Base-by-base conservation (phyloP, 805 yeast genomes). In the Ogataea ramenticola region DNA sequence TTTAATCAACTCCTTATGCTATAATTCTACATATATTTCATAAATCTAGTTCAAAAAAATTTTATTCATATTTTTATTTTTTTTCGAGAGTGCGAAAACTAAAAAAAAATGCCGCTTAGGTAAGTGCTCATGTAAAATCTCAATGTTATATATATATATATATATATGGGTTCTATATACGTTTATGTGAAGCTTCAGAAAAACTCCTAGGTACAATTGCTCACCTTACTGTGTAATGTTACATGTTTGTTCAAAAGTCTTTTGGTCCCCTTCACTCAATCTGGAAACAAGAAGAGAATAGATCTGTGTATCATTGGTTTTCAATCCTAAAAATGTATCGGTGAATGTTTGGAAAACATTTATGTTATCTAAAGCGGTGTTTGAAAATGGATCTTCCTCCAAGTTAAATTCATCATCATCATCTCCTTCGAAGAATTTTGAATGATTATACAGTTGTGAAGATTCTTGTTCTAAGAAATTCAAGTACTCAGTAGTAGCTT, bases 351-450 rank as follows among this genome's bases (percentile, higher is more conserved):
- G 70, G 62, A 80, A 88, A 3, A 85, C 81, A 57, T 91, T 85
- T 41, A 89, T 65, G 36, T 71, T 67, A 57, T 91, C 97, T 40
- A 93, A 71, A 3, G 95, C 82, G 1, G 91, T 83, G 50, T 81
- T 83, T 22, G 85, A 76, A 57, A 85, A 69, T 10, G 96, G 80
- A 57, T 85, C 96, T 56, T 90, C 97, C 39, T 84, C 93, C 41
- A 79, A 80, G 10, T 78, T 79, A 50, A 77, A 83, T 30, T 61
- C 67, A 16, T 60, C 66, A 40, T 53, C 55, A 43, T 53, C 56
- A 38, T 59, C 52, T 46, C 51, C 55, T n/a, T n/a, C n/a, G n/a
- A n/a, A n/a, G n/a, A 41, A 58, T 59, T 22, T 57, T 61, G 1
- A 45, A 44, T 21, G 39, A 36, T 17, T 57, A 64, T 26, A 56